Conservation (phyloP, 2,329 filamentous ascomycete genomes). For the Lasiodiplodia gonubiensis region DNA sequence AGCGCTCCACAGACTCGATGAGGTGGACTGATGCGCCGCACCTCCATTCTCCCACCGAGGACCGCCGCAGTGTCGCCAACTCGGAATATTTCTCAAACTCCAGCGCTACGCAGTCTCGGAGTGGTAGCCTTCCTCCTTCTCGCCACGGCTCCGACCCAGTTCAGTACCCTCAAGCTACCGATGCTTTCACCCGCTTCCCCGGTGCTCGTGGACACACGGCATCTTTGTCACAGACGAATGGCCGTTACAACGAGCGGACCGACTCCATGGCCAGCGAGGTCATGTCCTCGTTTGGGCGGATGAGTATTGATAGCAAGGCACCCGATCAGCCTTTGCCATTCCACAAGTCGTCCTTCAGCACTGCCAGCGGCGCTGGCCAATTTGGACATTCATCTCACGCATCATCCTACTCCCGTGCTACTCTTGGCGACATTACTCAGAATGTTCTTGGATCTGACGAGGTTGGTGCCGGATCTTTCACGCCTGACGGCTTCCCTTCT, state of each 20-base stretch:
- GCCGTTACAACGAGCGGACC: conserved; percentile 47
- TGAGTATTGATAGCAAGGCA: conserved; percentile 42
- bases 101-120: conserved; percentile 57
- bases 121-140: conserved; percentile 62
- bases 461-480: conserved; percentile 39
- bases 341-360: conserved; percentile 43
- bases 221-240: conserved; percentile 57
- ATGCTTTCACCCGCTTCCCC: conserved; percentile 38
- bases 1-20: conserved; percentile 38
- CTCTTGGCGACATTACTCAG: conserved; percentile 36
- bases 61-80: conserved; percentile 46
- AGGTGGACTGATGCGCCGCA: conserved; percentile 44
- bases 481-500: conserved; percentile 43
- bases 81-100: conserved; percentile 53
- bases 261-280: conserved; percentile 48
- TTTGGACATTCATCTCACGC: conserved; percentile 33
- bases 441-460: conserved; percentile 34
- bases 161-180: conserved; percentile 40
- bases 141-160: conserved; percentile 54
- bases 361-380: conserved; percentile 36
- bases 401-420: conserved; percentile 15
- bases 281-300: conserved; percentile 42
- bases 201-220: conserved; percentile 53
- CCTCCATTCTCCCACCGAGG: conserved; percentile 51
- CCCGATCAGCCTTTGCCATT: conserved; percentile 40